These are phyloP conservation scores for Fomitopsis betulina DNA, from an alignment of 1,284 basidiomycete genomes.

Conservation along the genomic window DNA sequence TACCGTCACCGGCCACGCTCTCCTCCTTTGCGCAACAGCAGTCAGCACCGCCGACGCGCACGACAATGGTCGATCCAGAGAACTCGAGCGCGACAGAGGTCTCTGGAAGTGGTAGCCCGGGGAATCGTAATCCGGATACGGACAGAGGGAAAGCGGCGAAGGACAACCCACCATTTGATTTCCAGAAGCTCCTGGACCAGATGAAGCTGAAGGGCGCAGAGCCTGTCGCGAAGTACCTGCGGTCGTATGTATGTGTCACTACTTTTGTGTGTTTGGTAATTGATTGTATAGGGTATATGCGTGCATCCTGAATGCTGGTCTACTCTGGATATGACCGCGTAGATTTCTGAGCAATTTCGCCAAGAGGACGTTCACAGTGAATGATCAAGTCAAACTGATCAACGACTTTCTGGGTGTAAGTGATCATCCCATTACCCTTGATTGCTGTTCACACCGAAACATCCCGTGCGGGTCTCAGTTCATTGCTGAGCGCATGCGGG, in stretches of 20 bases:
- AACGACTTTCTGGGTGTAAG: constrained; percentile 86
- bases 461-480: constrained; percentile 49
- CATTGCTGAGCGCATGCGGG: constrained; percentile 83
- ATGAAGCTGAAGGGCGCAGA: constrained; percentile 84
- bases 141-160: constrained; percentile 12
- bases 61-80: not conserved
- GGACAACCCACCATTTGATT: constrained; percentile 62
- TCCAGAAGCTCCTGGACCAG: constrained; percentile 87
- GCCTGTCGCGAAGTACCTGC: constrained; percentile 85
- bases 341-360: constrained; percentile 91
- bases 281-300: constrained; percentile 6
- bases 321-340: not conserved
- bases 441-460: not conserved
- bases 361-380: constrained; percentile 83
- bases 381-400: constrained; percentile 91
- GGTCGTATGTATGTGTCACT: constrained; percentile 60
- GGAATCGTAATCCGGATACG: not conserved
- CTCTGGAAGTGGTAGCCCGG: constrained; percentile 16
- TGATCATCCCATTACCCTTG: constrained; percentile 1
- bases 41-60: constrained; percentile 15
- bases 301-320: not conserved
- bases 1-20: constrained; percentile 50
- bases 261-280: not conserved
- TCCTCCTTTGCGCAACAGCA: constrained; percentile 54
- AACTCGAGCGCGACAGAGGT: not conserved